Base-by-base conservation (phyloP, 1,284 basidiomycete species). In the Boletus semigastroideus region DNA sequence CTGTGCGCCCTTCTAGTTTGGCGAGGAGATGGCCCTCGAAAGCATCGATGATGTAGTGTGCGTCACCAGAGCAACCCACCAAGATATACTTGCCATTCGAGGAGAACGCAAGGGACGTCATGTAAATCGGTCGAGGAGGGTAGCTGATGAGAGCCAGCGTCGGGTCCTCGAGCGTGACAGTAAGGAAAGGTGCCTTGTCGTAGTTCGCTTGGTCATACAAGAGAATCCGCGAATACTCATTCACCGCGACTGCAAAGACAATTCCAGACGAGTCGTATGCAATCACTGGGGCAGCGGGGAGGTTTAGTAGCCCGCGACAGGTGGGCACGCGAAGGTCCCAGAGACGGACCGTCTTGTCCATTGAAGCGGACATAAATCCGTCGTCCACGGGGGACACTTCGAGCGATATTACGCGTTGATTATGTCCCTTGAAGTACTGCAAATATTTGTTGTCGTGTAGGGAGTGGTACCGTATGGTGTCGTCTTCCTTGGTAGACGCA, bases 391-490 rank as follows among this genome's bases (percentile, higher is more conserved):
- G 97, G 4, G 91, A 94, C 62, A 98, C 87, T 65, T 96, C 90
- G 13, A 99, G 73, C 0, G 94, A 94, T 22, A 92, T 80, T 5
- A 99, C 97, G 52, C 85, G 82, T 44, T 80, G 87, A 61, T 87
- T 94, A 74, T 99, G 97, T 0, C 97, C 97, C 61, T 86, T 89
- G 76, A 96, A 98, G 73, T 99, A 99, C 59, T 91, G 86, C 30
- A 98, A 74, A 67, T 95, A 99, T 69, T 89, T 92, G 78, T 98
- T 98, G 78, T 97, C 93, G 71, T 98, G 92, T 52, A 98, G 70
- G 2, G 92, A 94, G 62, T 97, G 93, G 69, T 98, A 98, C 22
- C 97, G 86, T 55, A 99, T 84, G 1, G 92, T 93, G 63, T 98
- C 92, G 67, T 98, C 92, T 68, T 91, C 92, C 70, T 97, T 98